A percentile compares a stretch with the other conserved stretches of the same genome.
Evolutionary conservation across 2,329 filamentous ascomycete species (phyloP).

Genomic region (Fusarium liriodendri): DNA sequence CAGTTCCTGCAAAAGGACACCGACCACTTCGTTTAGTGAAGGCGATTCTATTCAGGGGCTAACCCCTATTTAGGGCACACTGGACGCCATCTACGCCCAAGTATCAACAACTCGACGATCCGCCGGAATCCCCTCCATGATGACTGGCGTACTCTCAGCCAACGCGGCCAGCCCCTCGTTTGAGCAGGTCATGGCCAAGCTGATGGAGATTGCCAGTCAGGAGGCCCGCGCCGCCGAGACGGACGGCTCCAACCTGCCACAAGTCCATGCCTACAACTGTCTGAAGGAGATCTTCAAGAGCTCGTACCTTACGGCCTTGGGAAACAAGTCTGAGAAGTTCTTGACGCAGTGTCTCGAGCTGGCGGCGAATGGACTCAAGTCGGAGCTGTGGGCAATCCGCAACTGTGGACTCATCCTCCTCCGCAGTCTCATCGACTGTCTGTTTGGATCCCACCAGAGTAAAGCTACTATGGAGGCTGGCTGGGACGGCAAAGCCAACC

Average conservation of each 20-base stretch:
- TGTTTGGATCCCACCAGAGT: slow-evolving; percentile 81
- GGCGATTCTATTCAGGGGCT: not conserved
- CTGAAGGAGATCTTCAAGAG: slow-evolving; percentile 92
- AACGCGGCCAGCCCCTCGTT: slow-evolving; percentile 71
- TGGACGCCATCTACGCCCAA: slow-evolving; percentile 78
- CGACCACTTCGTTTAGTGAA: not conserved
- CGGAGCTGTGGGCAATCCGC: slow-evolving; percentile 90
- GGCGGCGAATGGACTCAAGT: slow-evolving; percentile 83
- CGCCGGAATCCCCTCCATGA: slow-evolving; percentile 88
- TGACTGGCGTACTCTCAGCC: slow-evolving; percentile 82
- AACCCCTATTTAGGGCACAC: slow-evolving; percentile 61
- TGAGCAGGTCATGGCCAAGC: slow-evolving; percentile 69
- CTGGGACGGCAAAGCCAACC: slow-evolving; percentile 72
- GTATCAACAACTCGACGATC: slow-evolving; percentile 89
- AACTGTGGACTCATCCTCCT: slow-evolving; percentile 94
- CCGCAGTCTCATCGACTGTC: slow-evolving; percentile 82
- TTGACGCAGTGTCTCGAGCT: slow-evolving; percentile 80
- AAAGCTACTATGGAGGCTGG: slow-evolving; percentile 70
- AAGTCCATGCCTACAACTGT: slow-evolving; percentile 96
- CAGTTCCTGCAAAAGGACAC: not conserved
- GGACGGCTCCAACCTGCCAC: slow-evolving; percentile 77
- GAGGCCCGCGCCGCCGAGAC: slow-evolving; percentile 66
- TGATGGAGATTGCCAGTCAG: slow-evolving; percentile 68
- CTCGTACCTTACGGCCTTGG: slow-evolving; percentile 78
- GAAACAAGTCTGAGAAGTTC: slow-evolving; percentile 78